phyloP scores from a whole-genome alignment of 2,329 filamentous ascomycete genomes.

The Fusarium lyarnte region DNA sequence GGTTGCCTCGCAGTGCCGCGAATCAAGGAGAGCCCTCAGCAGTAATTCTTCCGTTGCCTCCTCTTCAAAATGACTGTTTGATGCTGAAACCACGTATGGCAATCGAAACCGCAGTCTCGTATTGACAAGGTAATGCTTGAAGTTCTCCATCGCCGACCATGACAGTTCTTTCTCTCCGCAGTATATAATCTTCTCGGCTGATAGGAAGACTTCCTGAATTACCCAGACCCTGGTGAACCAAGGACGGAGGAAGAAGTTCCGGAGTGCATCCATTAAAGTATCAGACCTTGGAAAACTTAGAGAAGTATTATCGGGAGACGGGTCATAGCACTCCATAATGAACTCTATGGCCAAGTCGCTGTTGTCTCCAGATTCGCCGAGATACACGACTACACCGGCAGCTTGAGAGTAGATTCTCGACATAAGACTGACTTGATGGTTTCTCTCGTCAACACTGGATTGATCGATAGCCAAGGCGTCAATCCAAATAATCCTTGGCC shows the following conservation, averaged over 20 bases:
- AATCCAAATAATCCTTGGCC: not conserved
- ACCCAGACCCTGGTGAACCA: not conserved
- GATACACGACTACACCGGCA: not conserved
- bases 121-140: not conserved
- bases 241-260: not conserved
- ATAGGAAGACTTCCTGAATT: not conserved
- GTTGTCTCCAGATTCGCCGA: not conserved
- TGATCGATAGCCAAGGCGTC: not conserved
- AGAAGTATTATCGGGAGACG: fast-evolving
- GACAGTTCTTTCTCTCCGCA: not conserved
- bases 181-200: not conserved
- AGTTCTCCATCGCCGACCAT: not conserved
- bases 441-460: not conserved
- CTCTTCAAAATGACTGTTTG: not conserved
- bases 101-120: not conserved
- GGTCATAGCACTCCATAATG: not conserved
- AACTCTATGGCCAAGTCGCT: not conserved
- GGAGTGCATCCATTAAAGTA: not conserved
- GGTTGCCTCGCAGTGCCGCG: not conserved
- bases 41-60: not conserved
- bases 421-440: not conserved
- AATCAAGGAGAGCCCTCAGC: not conserved
- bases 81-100: not conserved
- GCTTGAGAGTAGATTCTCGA: not conserved
- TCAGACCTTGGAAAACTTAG: not conserved